Evolutionary conservation across 176 grass and related monocot genomes (phyloP), one percentile per base, ranked within the genome.

Genomic region (Aegilops umbellulata): DNA sequence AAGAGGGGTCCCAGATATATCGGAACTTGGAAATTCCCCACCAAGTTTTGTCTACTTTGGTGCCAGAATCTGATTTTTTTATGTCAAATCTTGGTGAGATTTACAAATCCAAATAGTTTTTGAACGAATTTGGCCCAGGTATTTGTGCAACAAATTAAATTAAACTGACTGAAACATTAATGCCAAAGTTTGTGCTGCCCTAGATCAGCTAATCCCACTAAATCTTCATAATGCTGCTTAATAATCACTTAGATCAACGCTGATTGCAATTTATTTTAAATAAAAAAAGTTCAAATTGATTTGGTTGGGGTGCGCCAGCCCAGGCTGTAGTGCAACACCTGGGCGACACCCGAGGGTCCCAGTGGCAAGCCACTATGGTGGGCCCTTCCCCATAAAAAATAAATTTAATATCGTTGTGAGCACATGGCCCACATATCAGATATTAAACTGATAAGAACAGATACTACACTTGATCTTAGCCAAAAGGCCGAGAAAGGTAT

Each of bases 381-480:
- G 0, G 2, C 39, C 23, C 41, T 27, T 4, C 14, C 12, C 8
- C 42, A 29, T 0, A 20, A 75, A 75, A 75, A 75, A 75, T 74
- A 74, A 74, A 74, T 49, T 75, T 75, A 75, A 75, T 51, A 75
- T 75, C 25, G 0, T 51, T 53, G 25, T 51, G 16, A 8, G 0
- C 72, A 29, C n/a, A 42, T 44, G 7, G 8, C 0, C 25, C 44
- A 51, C 72, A 76, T 76, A 75, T 75, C 72, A 75, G 42, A 75
- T 75, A 89, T 92, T 94, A 94, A 94, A 92, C 73, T 92, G 72
- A 92, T 90, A 94, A 94, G 60, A 94, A 92, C 84, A 92, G 44
- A 94, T 94, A 94, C 77, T 94, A 94, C 87, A 89, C 87, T 94
- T 92, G 90, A 92, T 92, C 90, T 90, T 94, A 94, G 87, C 84